These are phyloP conservation scores for bread wheat (Triticum aestivum) DNA, from an alignment of 176 grass and related monocot genomes.

Conservation along the genomic window IWGSC_CS_RefSeq_v2.1 NC_057806.1:380499269-380499768, in stretches of 20 bases:
- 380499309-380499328: constrained; percentile 85
- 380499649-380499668: not conserved
- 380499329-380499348: constrained; percentile 61
- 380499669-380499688: not conserved
- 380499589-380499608: not conserved
- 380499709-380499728: not conserved
- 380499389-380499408: constrained; percentile 14
- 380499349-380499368: constrained; percentile 14
- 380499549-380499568: constrained; percentile 21
- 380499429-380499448: constrained; percentile 1
- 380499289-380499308: constrained; percentile 87
- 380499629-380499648: not conserved
- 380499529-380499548: constrained; percentile 49
- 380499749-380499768: not conserved
- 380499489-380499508: not conserved
- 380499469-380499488: not conserved
- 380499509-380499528: constrained; percentile 25
- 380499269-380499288: constrained; percentile 72
- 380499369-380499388: constrained; percentile 20
- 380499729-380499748: not conserved
- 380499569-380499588: constrained; percentile 75
- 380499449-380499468: constrained; percentile 28
- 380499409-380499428: not conserved
- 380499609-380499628: constrained; percentile 7
- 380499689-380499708: not conserved